phyloP scores from a whole-genome alignment of 371 early-diverging fungal species.

The Rhizopus arrhizus region DNA sequence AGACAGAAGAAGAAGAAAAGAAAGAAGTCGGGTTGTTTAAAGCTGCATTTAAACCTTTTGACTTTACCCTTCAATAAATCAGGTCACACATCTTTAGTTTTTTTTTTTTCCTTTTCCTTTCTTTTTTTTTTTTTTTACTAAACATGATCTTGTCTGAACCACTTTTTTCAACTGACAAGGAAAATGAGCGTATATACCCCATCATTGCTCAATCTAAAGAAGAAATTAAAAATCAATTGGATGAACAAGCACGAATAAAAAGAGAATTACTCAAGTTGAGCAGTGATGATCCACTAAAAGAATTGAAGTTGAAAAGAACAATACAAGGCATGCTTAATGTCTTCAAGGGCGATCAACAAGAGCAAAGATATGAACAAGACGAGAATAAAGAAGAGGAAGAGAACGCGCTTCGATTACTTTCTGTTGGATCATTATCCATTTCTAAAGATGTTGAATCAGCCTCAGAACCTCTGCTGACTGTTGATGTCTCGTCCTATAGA shows the following conservation, averaged over 20 bases:
- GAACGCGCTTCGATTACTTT: neutral
- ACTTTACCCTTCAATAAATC: conserved; percentile 44
- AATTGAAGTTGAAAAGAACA: neutral
- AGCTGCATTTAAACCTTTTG: conserved; percentile 57
- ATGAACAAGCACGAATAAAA: conserved; percentile 5
- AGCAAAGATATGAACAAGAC: neutral
- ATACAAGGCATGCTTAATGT: neutral
- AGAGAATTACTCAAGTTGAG: neutral
- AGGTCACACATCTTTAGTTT: neutral
- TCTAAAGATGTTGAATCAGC: neutral
- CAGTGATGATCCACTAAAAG: neutral
- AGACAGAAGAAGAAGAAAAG: conserved; percentile 65
- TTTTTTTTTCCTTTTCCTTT: neutral
- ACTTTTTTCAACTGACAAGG: neutral
- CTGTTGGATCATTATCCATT: neutral
- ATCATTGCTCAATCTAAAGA: conserved; percentile 4
- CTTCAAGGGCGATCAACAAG: neutral
- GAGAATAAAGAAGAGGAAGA: neutral
- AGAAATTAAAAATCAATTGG: conserved; percentile 1
- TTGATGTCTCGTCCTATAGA: neutral
- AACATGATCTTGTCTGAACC: neutral
- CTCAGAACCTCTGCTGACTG: neutral
- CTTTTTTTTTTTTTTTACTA: neutral
- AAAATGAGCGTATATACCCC: neutral
- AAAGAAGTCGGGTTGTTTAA: conserved; percentile 54